phyloP scores from a whole-genome alignment of 139 green algal species.

The Chlorella ohadii region DNA sequence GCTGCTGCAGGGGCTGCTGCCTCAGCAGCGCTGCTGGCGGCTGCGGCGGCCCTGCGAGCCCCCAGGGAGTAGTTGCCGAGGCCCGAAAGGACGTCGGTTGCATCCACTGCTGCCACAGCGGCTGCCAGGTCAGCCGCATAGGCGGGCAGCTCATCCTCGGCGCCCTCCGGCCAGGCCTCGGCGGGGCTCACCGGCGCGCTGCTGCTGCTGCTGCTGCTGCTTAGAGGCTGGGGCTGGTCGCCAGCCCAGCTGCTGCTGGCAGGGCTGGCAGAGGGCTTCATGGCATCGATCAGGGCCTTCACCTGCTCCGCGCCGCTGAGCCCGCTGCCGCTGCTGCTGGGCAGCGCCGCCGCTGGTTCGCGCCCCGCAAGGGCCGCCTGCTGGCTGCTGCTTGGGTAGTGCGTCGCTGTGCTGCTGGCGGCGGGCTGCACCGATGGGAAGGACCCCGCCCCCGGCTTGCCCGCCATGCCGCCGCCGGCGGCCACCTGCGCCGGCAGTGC shows the following conservation, averaged over 20 bases:
- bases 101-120: conserved; percentile 52
- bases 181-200: background rate
- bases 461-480: background rate
- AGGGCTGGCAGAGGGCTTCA: background rate
- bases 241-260: background rate
- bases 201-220: conserved; percentile 34
- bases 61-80: background rate
- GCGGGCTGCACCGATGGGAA: background rate
- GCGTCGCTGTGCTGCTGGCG: no score
- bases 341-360: background rate
- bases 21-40: background rate
- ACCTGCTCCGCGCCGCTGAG: conserved; percentile 24
- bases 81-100: conserved; percentile 47
- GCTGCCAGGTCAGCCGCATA: conserved; percentile 40
- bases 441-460: background rate
- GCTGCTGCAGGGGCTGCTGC: background rate
- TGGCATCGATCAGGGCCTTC: conserved; percentile 18
- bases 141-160: conserved; percentile 21
- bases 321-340: background rate
- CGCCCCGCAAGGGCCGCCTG: conserved; percentile 1
- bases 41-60: background rate
- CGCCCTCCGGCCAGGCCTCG: background rate
- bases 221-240: background rate
- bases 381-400: background rate
- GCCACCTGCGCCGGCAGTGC: background rate